phyloP scores from a whole-genome alignment of 2,329 filamentous ascomycete species.

The Chrysoporthe austroafricana region DNA sequence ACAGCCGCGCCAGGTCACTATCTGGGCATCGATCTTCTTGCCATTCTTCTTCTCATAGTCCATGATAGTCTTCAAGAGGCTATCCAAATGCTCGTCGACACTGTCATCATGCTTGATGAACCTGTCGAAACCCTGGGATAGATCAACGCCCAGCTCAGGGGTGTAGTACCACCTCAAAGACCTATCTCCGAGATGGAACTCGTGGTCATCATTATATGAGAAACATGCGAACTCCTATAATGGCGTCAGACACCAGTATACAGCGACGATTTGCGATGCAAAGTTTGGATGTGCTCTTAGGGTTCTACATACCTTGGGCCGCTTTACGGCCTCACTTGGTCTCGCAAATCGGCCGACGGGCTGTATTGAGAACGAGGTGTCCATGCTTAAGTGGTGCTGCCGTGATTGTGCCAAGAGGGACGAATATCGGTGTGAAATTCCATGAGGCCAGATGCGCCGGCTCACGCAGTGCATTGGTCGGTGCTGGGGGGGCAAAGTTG shows the following conservation, averaged over 20 bases:
- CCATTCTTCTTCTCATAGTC: constrained; percentile 71
- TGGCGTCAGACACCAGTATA: not conserved
- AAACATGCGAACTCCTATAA: constrained; percentile 85
- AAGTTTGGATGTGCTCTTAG: too few species aligned
- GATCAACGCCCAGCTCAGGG: constrained; percentile 68
- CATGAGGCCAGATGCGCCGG: not conserved
- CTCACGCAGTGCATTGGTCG: not conserved
- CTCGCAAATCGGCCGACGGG: constrained; percentile 72
- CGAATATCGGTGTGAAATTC: not conserved
- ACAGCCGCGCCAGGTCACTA: constrained; percentile 97
- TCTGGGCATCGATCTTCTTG: constrained; percentile 71
- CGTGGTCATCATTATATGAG: constrained; percentile 85
- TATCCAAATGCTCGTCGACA: constrained; percentile 85
- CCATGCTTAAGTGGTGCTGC: constrained; percentile 20
- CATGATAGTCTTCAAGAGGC: constrained; percentile 76
- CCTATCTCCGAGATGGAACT: constrained; percentile 75
- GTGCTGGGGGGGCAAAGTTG: not conserved
- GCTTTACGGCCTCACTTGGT: constrained; percentile 70
- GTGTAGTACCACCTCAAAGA: constrained; percentile 90
- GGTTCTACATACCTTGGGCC: constrained; percentile 64
- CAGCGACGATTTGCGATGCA: not conserved
- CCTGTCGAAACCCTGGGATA: constrained; percentile 78
- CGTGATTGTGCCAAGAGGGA: not conserved
- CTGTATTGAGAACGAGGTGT: constrained; percentile 62
- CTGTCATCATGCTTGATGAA: constrained; percentile 85